Percentiles rank a stretch among this genome's conserved stretches.
Conservation (phyloP, 352 stramenopile species). For the Globisporangium megalacanthum region DNA sequence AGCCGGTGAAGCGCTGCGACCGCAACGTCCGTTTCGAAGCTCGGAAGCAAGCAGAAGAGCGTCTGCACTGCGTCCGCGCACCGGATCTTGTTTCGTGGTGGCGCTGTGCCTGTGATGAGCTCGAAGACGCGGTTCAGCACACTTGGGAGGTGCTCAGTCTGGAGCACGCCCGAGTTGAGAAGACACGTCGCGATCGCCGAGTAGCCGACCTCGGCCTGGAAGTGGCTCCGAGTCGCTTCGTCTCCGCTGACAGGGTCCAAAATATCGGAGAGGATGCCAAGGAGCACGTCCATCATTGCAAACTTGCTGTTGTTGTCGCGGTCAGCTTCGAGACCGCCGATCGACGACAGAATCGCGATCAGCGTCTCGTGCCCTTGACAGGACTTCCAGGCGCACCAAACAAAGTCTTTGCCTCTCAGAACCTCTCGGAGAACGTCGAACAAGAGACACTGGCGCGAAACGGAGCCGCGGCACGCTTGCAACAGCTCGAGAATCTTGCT, state of each 20-base stretch:
- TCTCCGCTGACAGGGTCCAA: constrained; percentile 29
- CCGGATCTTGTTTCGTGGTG: constrained; percentile 42
- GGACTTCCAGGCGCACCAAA: constrained; percentile 36
- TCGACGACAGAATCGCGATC: constrained; percentile 50
- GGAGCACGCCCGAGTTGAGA: constrained; percentile 40
- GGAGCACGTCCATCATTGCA: constrained; percentile 41
- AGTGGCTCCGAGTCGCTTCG: constrained; percentile 29
- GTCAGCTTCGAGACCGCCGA: constrained; percentile 21
- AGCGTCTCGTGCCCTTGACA: constrained; percentile 62
- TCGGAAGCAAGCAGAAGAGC: constrained; percentile 44
- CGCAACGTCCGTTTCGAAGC: constrained; percentile 21
- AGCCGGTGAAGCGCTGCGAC: constrained; percentile 30
- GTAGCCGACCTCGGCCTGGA: constrained; percentile 36
- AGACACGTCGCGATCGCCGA: constrained; percentile 53
- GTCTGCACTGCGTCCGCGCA: constrained; percentile 52
- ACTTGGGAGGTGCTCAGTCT: constrained; percentile 22
- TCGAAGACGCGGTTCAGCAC: constrained; percentile 53
- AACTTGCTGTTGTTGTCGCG: constrained; percentile 19
- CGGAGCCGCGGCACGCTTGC: constrained; percentile 27
- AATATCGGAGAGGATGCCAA: constrained; percentile 42
- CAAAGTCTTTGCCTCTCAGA: constrained; percentile 28
- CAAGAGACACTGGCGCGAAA: constrained; percentile 32
- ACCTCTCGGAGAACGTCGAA: constrained; percentile 41
- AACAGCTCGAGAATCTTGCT: constrained; percentile 45
- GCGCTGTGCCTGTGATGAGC: constrained; percentile 36